Conservation (phyloP, 306 rosid species). For the Erythrophleum fordii region DNA sequence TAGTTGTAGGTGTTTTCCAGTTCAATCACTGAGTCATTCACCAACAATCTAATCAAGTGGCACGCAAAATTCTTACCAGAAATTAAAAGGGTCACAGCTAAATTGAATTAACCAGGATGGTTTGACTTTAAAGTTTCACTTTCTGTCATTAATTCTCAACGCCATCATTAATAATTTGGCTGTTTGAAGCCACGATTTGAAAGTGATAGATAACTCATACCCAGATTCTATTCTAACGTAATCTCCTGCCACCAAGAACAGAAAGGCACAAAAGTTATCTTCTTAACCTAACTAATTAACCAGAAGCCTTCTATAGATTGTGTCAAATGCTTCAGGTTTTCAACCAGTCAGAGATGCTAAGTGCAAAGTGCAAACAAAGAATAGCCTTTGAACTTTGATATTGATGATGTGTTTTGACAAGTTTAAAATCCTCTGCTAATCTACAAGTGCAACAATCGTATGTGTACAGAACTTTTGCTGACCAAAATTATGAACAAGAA, state of each 20-base stretch:
- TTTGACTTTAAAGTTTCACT: constrained; percentile 15
- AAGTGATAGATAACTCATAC: constrained; percentile 1
- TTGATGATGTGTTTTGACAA: not conserved
- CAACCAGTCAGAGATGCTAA: not conserved
- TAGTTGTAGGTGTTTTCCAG: not conserved
- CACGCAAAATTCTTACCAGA: not conserved
- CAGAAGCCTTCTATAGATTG: not conserved
- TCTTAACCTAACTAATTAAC: constrained; percentile 2
- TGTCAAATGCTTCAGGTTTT: constrained; percentile 9
- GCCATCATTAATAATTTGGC: not conserved
- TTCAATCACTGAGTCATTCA: not conserved
- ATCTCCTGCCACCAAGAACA: not conserved
- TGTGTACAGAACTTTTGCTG: constrained; percentile 27
- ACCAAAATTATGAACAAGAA: constrained; percentile 49
- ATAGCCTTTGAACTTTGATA: constrained; percentile 20
- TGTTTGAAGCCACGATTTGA: constrained; percentile 33
- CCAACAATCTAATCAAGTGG: constrained; percentile 6
- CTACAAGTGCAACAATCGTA: constrained; percentile 37
- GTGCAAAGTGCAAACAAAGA: constrained; percentile 18
- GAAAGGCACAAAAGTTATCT: not conserved
- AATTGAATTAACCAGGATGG: not conserved
- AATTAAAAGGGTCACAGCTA: not conserved
- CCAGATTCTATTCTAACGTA: not conserved
- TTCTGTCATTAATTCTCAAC: not conserved
- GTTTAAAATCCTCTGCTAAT: constrained; percentile 29